A percentile compares a stretch with the other conserved stretches of the same genome.
Conservation (phyloP, 2,329 filamentous ascomycete genomes). For the Simplicillium sp. region DNA sequence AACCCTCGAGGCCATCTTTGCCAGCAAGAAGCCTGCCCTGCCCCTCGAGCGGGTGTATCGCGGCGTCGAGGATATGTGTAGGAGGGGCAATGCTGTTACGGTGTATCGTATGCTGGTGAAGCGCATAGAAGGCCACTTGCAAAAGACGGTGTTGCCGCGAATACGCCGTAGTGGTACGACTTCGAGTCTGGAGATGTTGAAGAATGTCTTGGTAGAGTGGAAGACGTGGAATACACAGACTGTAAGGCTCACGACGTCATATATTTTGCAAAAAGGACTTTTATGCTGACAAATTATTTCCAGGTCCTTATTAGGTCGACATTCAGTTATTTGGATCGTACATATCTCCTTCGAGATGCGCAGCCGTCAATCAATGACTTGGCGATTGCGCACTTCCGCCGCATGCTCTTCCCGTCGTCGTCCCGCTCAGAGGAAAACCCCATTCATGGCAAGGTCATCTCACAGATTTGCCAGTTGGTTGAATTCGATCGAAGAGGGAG, state of each 20-base stretch:
- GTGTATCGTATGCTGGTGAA: constrained; percentile 58
- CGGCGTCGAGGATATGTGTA: constrained; percentile 84
- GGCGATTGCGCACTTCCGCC: constrained; percentile 66
- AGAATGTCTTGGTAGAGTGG: constrained; percentile 53
- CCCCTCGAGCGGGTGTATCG: constrained; percentile 88
- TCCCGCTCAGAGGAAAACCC: constrained; percentile 2
- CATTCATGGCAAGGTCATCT: constrained; percentile 26
- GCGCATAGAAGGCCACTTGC: constrained; percentile 60
- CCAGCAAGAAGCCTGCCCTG: constrained; percentile 47
- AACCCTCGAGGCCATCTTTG: constrained; percentile 67
- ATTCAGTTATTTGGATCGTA: constrained; percentile 90
- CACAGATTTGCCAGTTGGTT: constrained; percentile 65
- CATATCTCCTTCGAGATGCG: constrained; percentile 69
- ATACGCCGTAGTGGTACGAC: constrained; percentile 39
- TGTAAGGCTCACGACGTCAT: constrained; percentile 39
- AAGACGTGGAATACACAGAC: constrained; percentile 68
- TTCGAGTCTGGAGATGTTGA: constrained; percentile 55
- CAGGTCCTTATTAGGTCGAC: constrained; percentile 73
- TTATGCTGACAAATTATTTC: constrained; percentile 4
- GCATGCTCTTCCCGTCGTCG: constrained; percentile 35
- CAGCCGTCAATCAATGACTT: constrained; percentile 70
- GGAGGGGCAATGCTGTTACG: constrained; percentile 60
- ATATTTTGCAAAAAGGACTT: constrained; percentile 4
- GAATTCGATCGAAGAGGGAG: constrained; percentile 57
- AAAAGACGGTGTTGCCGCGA: constrained; percentile 44